Conservation (phyloP, 371 early-diverging fungal genomes). For the Sporodiniella umbellata region DNA sequence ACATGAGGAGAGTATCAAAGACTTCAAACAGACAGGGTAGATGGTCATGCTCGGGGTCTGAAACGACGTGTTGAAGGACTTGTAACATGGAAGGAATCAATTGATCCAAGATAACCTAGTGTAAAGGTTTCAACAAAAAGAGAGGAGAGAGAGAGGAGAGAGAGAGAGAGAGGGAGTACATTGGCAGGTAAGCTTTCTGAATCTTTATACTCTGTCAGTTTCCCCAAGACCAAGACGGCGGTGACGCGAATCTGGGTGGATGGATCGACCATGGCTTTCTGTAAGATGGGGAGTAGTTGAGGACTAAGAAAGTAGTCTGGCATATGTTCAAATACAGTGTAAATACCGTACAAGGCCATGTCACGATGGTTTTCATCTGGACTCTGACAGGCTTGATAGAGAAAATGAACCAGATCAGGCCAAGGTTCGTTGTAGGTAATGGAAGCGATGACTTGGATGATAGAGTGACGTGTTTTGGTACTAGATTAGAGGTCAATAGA, state of each 20-base stretch:
- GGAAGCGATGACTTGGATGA: conserved; percentile 79
- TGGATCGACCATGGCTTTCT: no score
- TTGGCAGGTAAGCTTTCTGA: no score
- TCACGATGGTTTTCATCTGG: conserved; percentile 70
- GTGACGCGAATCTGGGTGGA: no score
- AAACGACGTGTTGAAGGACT: conserved; percentile 75
- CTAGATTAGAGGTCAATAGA: no score
- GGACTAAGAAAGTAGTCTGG: conserved; percentile 73
- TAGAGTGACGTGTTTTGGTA: conserved; percentile 71
- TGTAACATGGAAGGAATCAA: conserved; percentile 81
- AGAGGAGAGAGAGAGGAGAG: no score
- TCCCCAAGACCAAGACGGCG: no score
- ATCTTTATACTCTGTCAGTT: no score
- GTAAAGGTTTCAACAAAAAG: no score
- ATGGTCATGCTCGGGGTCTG: conserved; percentile 64
- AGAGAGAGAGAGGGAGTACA: no score
- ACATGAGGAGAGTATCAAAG: conserved; percentile 73
- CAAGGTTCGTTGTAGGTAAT: conserved; percentile 83
- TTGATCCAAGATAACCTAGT: no score
- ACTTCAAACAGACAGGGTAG: conserved; percentile 80
- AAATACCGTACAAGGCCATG: conserved; percentile 77
- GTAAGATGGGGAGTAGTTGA: conserved; percentile 61
- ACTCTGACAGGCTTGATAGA: conserved; percentile 71
- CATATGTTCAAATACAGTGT: conserved; percentile 76
- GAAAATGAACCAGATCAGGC: conserved; percentile 71